phyloP scores from a whole-genome alignment of 202 grass and related monocot genomes.

The Carex sylvatica region DNA sequence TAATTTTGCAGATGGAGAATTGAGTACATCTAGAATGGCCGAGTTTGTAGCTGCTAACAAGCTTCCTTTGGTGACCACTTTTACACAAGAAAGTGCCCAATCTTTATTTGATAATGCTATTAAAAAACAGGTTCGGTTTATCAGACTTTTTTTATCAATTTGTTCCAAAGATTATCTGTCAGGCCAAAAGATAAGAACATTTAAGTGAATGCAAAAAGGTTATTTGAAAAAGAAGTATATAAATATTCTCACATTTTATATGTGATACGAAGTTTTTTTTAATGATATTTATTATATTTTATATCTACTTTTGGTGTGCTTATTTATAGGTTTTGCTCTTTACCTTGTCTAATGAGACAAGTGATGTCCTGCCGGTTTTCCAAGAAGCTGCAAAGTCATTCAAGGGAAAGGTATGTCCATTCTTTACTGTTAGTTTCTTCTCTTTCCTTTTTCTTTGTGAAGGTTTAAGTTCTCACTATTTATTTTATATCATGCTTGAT shows the following conservation, averaged over 20 bases:
- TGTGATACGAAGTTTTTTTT: neutral
- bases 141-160: neutral
- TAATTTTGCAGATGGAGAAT: conserved; percentile 63
- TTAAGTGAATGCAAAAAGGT: neutral
- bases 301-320: neutral
- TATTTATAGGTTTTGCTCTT: conserved; percentile 75
- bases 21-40: conserved; percentile 58
- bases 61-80: conserved; percentile 71
- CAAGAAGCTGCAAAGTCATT: conserved; percentile 83
- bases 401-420: conserved; percentile 73
- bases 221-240: neutral
- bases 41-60: conserved; percentile 86
- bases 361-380: conserved; percentile 52
- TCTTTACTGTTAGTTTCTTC: neutral
- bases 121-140: conserved; percentile 71
- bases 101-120: conserved; percentile 90
- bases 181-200: neutral
- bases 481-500: conserved; percentile 10
- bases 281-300: neutral
- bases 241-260: neutral
- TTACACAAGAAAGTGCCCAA: conserved; percentile 69
- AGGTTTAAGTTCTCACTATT: conserved; percentile 20
- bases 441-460: conserved; percentile 15
- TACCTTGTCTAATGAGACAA: conserved; percentile 65
- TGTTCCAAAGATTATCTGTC: neutral